phyloP scores from a whole-genome alignment of 768 basidiomycete genomes.

The Rhodotorula diobovata region DNA sequence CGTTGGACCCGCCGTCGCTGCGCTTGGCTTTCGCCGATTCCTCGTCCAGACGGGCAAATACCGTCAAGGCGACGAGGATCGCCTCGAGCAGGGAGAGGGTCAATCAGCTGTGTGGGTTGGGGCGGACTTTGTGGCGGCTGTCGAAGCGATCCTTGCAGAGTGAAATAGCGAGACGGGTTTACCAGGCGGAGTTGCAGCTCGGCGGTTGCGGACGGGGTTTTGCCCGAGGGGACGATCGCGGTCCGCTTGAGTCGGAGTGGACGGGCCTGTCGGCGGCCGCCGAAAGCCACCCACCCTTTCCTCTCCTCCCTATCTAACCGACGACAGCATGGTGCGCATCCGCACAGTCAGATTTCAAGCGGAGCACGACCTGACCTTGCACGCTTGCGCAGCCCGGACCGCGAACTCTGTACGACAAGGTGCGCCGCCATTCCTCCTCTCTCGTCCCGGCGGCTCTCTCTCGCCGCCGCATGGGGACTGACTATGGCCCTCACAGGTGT shows the following conservation, averaged over 20 bases:
- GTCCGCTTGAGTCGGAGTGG: not conserved
- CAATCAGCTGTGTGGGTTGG: not conserved
- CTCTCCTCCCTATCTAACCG: too few species aligned
- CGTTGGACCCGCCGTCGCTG: conserved; percentile 60
- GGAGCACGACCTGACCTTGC: not conserved
- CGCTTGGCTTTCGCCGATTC: conserved; percentile 61
- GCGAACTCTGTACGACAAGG: conserved; percentile 87
- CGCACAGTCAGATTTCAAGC: not conserved
- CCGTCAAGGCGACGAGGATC: conserved; percentile 57
- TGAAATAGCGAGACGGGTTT: not conserved
- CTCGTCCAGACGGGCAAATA: conserved; percentile 72
- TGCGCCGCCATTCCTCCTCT: not conserved
- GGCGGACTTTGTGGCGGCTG: conserved; percentile 21
- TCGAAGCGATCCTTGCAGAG: not conserved
- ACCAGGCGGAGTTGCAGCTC: not conserved
- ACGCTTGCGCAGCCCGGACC: not conserved
- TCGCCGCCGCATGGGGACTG: not conserved
- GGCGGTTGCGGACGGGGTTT: not conserved
- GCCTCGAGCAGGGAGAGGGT: conserved; percentile 5
- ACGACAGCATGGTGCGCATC: not conserved
- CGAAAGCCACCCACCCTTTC: not conserved
- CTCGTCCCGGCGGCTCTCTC: not conserved
- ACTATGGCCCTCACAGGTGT: conserved; percentile 53
- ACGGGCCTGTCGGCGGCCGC: not conserved
- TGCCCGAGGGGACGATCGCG: not conserved